These are phyloP conservation scores for Agroathelia rolfsii DNA, from an alignment of 1,284 basidiomycete species.

Conservation along the genomic window DNA sequence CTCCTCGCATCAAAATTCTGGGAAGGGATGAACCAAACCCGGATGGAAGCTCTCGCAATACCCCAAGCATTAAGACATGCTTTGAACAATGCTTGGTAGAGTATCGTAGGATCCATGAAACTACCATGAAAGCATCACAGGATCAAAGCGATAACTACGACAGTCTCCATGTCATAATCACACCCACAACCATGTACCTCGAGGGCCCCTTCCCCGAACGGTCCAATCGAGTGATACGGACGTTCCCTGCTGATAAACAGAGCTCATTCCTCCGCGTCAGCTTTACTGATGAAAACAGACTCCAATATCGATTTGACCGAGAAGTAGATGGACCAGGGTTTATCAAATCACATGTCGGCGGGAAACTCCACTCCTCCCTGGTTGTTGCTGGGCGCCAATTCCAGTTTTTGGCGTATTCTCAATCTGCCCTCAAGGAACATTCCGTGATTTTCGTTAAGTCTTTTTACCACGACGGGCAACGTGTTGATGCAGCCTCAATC, in stretches of 20 bases:
- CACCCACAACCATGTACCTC: conserved; percentile 58
- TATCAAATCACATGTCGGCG: conserved; percentile 51
- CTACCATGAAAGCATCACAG: conserved; percentile 16
- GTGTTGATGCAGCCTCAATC: conserved; percentile 36
- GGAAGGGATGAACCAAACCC: conserved; percentile 18
- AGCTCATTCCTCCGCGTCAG: conserved; percentile 66
- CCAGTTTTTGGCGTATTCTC: conserved; percentile 35
- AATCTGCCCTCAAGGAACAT: conserved; percentile 40
- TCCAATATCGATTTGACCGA: conserved; percentile 59
- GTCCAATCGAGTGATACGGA: conserved; percentile 49
- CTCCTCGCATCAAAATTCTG: conserved; percentile 20
- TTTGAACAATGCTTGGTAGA: conserved; percentile 24
- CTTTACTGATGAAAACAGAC: conserved; percentile 68
- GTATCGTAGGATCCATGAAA: conserved; percentile 16
- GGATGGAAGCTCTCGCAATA: conserved; percentile 17
- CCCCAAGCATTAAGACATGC: too few species aligned
- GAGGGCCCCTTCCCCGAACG: conserved; percentile 66
- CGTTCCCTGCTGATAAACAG: conserved; percentile 43
- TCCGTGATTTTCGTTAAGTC: conserved; percentile 53
- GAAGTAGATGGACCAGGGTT: conserved; percentile 51
- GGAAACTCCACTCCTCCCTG: conserved; percentile 35
- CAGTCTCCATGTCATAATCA: conserved; percentile 57
- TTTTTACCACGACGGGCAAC: conserved; percentile 27
- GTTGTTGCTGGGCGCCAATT: conserved; percentile 23
- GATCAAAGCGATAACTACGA: conserved; percentile 37